A percentile compares a stretch with the other conserved stretches of the same genome.
These are phyloP conservation scores for Penicillium oxalicum DNA, from an alignment of 2,329 filamentous ascomycete species.

Conservation along the genomic window DNA sequence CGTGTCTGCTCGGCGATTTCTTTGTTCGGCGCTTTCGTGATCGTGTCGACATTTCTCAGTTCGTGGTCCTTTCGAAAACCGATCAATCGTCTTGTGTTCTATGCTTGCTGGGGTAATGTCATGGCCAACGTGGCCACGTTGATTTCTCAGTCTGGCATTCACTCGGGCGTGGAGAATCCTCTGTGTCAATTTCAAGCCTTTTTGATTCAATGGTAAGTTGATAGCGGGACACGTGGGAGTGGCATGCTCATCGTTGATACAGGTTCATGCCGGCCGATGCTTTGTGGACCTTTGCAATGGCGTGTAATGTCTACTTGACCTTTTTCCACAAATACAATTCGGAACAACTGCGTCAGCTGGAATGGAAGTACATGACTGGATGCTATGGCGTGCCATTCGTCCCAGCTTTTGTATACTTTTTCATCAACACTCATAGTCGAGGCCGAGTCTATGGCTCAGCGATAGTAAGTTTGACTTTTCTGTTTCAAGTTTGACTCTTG, in stretches of 20 bases:
- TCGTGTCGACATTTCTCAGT: constrained; percentile 63
- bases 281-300: constrained; percentile 75
- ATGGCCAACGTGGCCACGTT: constrained; percentile 70
- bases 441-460: constrained; percentile 68
- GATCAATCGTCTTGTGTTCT: constrained; percentile 82
- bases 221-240: not conserved
- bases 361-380: constrained; percentile 61
- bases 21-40: constrained; percentile 63
- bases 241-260: not conserved
- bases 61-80: constrained; percentile 71
- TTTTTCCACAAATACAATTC: constrained; percentile 70
- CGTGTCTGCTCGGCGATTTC: constrained; percentile 65
- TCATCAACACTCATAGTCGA: constrained; percentile 49
- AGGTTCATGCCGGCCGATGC: constrained; percentile 76
- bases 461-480: constrained; percentile 38
- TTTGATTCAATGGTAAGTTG: constrained; percentile 68
- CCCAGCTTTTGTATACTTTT: constrained; percentile 62
- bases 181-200: constrained; percentile 73
- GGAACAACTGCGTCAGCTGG: constrained; percentile 57
- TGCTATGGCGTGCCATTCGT: constrained; percentile 71
- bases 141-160: constrained; percentile 59
- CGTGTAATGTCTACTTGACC: constrained; percentile 74
- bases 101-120: constrained; percentile 75
- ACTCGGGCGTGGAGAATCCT: constrained; percentile 43
- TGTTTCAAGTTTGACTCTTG: no score